Conservation (phyloP, 2,329 filamentous ascomycete genomes). For the Microsporum audouinii region DNA sequence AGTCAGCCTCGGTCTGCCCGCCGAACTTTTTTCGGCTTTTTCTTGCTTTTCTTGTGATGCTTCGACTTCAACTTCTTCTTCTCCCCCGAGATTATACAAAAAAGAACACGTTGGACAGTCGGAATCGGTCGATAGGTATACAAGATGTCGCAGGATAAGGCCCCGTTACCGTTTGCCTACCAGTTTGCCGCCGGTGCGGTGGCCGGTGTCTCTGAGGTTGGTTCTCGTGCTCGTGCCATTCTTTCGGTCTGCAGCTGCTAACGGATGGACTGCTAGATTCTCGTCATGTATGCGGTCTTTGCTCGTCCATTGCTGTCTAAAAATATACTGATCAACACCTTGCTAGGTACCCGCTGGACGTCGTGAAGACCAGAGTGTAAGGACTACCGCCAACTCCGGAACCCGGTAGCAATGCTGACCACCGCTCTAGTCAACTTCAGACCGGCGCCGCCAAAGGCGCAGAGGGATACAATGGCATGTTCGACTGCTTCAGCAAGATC, state of each 20-base stretch:
- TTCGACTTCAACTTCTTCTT: background rate
- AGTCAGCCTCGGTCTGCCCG: background rate
- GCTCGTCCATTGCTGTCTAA: background rate
- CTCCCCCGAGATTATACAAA: background rate
- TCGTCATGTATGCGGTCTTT: conserved; percentile 56
- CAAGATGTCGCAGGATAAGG: conserved; percentile 53
- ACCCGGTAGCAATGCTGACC: background rate
- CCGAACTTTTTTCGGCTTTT: background rate
- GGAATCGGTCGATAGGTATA: conserved; percentile 12
- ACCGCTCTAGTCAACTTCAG: conserved; percentile 62
- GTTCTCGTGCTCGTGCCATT: background rate
- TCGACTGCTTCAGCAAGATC: conserved; percentile 97
- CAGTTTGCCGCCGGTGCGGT: conserved; percentile 94
- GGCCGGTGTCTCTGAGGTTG: conserved; percentile 92
- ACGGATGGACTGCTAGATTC: conserved; percentile 48
- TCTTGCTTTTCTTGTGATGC: background rate
- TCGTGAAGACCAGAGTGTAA: conserved; percentile 96
- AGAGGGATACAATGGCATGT: conserved; percentile 90
- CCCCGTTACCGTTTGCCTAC: conserved; percentile 83
- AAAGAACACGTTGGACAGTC: too few relatives aligned
- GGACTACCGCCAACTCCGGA: conserved; percentile 22
- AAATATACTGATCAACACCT: background rate
- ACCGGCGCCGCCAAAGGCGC: conserved; percentile 57
- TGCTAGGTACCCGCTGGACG: conserved; percentile 89
- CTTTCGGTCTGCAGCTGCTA: background rate